Percentiles rank a stretch among this genome's conserved stretches.
phyloP scores from a whole-genome alignment of 768 basidiomycete genomes.

The Gautieria morchelliformis region DNA sequence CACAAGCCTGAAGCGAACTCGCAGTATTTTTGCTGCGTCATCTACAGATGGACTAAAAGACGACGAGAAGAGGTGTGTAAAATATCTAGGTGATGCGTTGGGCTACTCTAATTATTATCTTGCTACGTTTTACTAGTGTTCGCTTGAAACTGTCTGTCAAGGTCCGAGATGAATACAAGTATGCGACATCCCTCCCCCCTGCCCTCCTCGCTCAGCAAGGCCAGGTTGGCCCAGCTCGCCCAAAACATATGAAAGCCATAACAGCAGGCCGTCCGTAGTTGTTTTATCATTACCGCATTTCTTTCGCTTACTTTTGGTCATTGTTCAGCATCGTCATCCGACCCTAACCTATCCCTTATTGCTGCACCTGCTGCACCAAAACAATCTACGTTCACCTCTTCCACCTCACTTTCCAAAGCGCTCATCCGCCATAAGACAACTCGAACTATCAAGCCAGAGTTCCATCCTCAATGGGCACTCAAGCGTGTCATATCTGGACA shows the following conservation, averaged over 20 bases:
- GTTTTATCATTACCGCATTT: neutral
- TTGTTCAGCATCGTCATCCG: slow-evolving; percentile 36
- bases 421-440: slow-evolving; percentile 89
- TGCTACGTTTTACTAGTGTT: slow-evolving; percentile 26
- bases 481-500: slow-evolving; percentile 95
- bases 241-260: slow-evolving; percentile 56
- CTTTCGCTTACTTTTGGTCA: slow-evolving; percentile 16
- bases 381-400: slow-evolving; percentile 61
- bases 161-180: slow-evolving; percentile 81
- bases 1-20: slow-evolving; percentile 60
- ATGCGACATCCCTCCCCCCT: slow-evolving; percentile 77
- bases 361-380: slow-evolving; percentile 37
- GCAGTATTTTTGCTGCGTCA: slow-evolving; percentile 57
- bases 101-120: neutral
- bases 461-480: slow-evolving; percentile 95
- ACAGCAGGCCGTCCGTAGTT: slow-evolving; percentile 53
- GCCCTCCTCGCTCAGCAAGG: slow-evolving; percentile 75
- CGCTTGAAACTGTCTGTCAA: slow-evolving; percentile 72
- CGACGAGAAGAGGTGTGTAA: slow-evolving; percentile 59
- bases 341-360: slow-evolving; percentile 60
- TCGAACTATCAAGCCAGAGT: slow-evolving; percentile 88
- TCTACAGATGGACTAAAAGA: slow-evolving; percentile 51
- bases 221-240: slow-evolving; percentile 69
- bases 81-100: neutral
- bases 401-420: slow-evolving; percentile 70